Base-by-base conservation (phyloP, 1,284 basidiomycete genomes). In the Porogramme epimiltina region DNA sequence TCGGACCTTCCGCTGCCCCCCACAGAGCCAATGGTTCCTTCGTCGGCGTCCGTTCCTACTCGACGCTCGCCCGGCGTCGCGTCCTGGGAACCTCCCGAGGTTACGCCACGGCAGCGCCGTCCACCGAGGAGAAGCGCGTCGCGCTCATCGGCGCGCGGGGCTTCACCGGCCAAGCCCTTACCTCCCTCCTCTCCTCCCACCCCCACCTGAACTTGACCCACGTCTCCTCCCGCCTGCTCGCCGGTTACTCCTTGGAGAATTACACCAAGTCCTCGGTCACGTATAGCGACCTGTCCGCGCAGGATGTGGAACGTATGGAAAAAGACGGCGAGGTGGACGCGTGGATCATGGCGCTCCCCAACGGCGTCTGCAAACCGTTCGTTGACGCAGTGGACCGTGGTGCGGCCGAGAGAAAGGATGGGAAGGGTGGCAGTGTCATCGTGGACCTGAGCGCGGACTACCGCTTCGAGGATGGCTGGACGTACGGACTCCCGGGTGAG, bases 401-500 rank as follows among this genome's bases (percentile, higher is more conserved):
- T 2, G 82, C 88, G 13, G 77, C 71, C 58, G 82, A 83, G 68
- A 76, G 78, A 51, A 68, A 61, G 51, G 65, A 56, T 51, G 75
- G 80, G 41, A 83, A 79, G 66, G 67, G 74, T 38, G 51, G 46
- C 11, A 90, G 86, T 65, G 92, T 91, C 36, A 78, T 99, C 46
- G 89, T 99, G 42, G 96, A 99, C 69, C 75, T 99, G 57, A 85
- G 93, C 62, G 97, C 96, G 38, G 96, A 99, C 73, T 95, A 95
- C 72, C 79, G 96, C 54, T 99, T 99, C 70, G 93, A 98, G 78
- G 77, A 86, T 42, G 87, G 82, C 45, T 99, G 96, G 96, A 93
- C 91, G 56, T 99, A 99, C 69, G 96, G 96, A 64, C 85, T 99
- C 74, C 96, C 97, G 74, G 96, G 97, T 99, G 84, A 91, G 95